phyloP scores from a whole-genome alignment of 2,329 filamentous ascomycete species.

The Fusarium pseudonygamai region DNA sequence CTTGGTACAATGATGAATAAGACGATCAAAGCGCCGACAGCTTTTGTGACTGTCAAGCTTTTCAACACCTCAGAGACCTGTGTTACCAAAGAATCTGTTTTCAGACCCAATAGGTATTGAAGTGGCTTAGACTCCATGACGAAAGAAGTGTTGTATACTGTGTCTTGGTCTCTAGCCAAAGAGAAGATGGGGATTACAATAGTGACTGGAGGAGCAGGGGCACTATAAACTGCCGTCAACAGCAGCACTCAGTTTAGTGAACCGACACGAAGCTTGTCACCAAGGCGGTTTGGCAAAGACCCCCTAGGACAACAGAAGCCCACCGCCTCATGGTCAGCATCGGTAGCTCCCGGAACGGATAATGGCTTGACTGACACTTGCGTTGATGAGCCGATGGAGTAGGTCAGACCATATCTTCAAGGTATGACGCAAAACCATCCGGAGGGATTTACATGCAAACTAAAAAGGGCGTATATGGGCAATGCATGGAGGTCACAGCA shows the following conservation, averaged over 20 bases:
- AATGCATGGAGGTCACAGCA: not conserved
- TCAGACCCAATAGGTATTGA: not conserved
- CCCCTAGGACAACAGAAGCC: not conserved
- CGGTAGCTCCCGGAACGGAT: not conserved
- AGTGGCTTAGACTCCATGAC: not conserved
- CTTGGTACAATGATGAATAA: not conserved
- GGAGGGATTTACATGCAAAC: not conserved
- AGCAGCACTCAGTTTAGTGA: not conserved
- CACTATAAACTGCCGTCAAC: not conserved
- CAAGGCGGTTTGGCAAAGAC: not conserved
- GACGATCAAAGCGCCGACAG: not conserved
- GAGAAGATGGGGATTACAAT: not conserved
- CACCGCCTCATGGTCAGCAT: not conserved
- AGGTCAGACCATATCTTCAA: not conserved
- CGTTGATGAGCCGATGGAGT: not conserved
- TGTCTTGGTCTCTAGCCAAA: not conserved
- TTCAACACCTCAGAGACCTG: not conserved
- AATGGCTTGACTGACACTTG: not conserved
- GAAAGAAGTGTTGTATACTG: not conserved
- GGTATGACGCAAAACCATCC: not conserved
- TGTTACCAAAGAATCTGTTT: not conserved
- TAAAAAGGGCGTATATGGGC: not conserved
- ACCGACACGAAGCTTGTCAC: not conserved
- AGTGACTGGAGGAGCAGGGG: not conserved
- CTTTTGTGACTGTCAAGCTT: not conserved